These are phyloP conservation scores for Fusarium buharicum DNA, from an alignment of 2,329 filamentous ascomycete genomes.

Conservation along the genomic window DNA sequence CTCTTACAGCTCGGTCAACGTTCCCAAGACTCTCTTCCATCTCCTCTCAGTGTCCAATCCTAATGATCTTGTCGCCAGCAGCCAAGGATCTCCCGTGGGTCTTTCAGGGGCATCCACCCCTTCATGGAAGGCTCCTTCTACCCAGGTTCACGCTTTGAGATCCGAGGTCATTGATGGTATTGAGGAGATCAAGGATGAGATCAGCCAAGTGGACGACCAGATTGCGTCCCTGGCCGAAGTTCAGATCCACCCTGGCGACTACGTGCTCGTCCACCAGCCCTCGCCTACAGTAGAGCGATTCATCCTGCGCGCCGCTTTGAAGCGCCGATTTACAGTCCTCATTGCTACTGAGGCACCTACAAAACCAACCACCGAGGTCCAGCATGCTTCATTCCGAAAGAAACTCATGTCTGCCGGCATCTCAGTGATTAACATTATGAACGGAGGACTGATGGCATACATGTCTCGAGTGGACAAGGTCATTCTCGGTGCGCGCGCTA, in stretches of 20 bases:
- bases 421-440: slow-evolving; percentile 83
- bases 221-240: slow-evolving; percentile 89
- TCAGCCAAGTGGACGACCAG: slow-evolving; percentile 91
- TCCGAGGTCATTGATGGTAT: slow-evolving; percentile 95
- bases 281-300: slow-evolving; percentile 91
- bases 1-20: slow-evolving; percentile 71
- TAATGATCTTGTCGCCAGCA: slow-evolving; percentile 50
- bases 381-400: slow-evolving; percentile 73
- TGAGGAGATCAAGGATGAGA: slow-evolving; percentile 94
- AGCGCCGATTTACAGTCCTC: slow-evolving; percentile 91
- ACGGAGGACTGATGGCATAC: slow-evolving; percentile 87
- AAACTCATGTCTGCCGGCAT: slow-evolving; percentile 81
- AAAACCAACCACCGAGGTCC: slow-evolving; percentile 51
- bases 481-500: slow-evolving; percentile 85
- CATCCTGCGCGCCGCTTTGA: slow-evolving; percentile 84
- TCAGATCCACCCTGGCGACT: slow-evolving; percentile 92
- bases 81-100: slow-evolving; percentile 59
- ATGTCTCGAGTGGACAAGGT: slow-evolving; percentile 98
- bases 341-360: slow-evolving; percentile 73
- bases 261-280: slow-evolving; percentile 88
- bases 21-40: slow-evolving; percentile 85
- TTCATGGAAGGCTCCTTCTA: slow-evolving; percentile 52
- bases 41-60: slow-evolving; percentile 79
- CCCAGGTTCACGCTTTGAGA: slow-evolving; percentile 75
- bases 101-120: slow-evolving; percentile 64